Conservation (phyloP, 2,329 filamentous ascomycete species). For the Periconia sp. region DNA sequence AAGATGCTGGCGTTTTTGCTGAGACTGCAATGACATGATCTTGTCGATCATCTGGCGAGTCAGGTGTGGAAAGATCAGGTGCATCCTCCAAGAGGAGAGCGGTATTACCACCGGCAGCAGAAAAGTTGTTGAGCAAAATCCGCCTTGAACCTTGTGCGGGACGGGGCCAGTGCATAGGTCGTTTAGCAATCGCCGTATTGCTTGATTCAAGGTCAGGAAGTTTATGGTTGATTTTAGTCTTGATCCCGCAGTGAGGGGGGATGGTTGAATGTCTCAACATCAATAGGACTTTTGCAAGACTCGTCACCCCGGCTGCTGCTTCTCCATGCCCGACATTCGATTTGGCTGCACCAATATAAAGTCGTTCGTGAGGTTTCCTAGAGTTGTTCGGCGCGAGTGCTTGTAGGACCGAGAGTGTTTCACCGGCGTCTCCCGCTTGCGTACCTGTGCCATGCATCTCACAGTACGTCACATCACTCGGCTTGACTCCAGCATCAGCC, state of each 20-base stretch:
- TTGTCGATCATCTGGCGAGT: constrained; percentile 11
- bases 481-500: constrained; percentile 44
- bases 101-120: constrained; percentile 47
- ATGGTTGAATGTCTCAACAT: constrained; percentile 25
- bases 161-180: constrained; percentile 50
- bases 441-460: constrained; percentile 44
- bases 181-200: constrained; percentile 40
- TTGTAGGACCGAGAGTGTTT: constrained; percentile 26
- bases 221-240: constrained; percentile 30
- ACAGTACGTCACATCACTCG: constrained; percentile 33
- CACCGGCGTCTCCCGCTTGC: constrained; percentile 32
- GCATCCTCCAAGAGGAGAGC: constrained; percentile 31
- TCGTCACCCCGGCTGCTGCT: constrained; percentile 35
- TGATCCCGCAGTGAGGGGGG: constrained; percentile 64
- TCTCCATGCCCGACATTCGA: constrained; percentile 46
- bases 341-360: constrained; percentile 40
- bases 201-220: constrained; percentile 61
- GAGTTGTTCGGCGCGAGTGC: constrained; percentile 16
- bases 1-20: neutral
- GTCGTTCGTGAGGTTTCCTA: constrained; percentile 10
- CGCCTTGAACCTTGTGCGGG: constrained; percentile 21
- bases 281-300: constrained; percentile 43
- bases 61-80: neutral
- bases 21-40: constrained; percentile 10
- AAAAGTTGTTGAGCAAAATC: constrained; percentile 46